Percentiles rank a stretch among this genome's conserved stretches.
These are phyloP conservation scores for Picea sitchensis DNA, from an alignment of 75 land plant genomes.

Conservation along the genomic window DNA sequence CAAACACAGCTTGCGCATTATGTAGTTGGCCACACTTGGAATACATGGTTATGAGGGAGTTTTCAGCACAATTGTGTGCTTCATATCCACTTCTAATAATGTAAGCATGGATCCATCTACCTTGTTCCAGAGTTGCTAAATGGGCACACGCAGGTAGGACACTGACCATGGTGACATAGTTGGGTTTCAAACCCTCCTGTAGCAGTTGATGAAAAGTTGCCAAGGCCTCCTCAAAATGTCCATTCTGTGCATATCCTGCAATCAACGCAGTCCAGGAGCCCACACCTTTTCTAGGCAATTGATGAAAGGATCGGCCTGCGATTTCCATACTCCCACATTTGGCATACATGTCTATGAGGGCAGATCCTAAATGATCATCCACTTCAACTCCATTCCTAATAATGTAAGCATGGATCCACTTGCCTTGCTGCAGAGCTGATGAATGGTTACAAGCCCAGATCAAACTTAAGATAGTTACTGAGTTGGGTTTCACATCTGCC, in stretches of 20 bases:
- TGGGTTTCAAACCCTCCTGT: background rate
- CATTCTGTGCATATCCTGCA: constrained; percentile 15
- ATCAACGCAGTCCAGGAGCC: constrained; percentile 21
- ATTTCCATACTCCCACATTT: constrained; percentile 10
- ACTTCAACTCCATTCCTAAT: background rate
- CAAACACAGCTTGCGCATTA: constrained; percentile 22
- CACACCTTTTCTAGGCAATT: background rate
- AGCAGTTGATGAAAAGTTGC: constrained; percentile 11
- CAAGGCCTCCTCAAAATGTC: constrained; percentile 3
- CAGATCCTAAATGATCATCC: constrained; percentile 4
- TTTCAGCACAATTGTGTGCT: background rate
- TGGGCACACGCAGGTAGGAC: constrained; percentile 18
- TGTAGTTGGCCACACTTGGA: constrained; percentile 20
- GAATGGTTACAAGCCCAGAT: background rate
- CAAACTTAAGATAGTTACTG: constrained; percentile 2
- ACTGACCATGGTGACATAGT: constrained; percentile 9
- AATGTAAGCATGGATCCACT: constrained; percentile 9
- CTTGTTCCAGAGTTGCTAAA: constrained; percentile 5
- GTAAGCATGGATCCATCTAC: constrained; percentile 10
- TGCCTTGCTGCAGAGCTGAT: constrained; percentile 2
- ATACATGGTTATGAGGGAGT: background rate
- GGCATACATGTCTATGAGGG: constrained; percentile 14
- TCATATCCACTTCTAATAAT: constrained; percentile 11
- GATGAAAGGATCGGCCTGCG: background rate
- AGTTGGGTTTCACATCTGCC: background rate